Evolutionary conservation across 768 basidiomycete species (phyloP), one percentile per base, ranked within the genome.

Genomic region (Lactarius akahatsu): DNA sequence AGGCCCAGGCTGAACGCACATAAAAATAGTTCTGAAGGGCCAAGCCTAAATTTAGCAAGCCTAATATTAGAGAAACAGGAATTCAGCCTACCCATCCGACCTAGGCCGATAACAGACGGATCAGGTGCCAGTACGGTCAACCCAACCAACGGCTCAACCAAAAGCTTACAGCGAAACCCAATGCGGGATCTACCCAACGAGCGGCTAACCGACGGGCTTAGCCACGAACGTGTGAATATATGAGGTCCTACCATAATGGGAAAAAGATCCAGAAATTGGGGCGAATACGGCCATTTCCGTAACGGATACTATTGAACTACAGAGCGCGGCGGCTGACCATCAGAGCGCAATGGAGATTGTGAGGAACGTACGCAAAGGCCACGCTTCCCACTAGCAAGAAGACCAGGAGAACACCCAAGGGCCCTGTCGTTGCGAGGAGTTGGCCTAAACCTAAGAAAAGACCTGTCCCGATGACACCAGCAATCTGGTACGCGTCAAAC

Each of bases 171-270:
- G 74, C 74, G 30, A 76, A 76, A 32, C 75, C 74, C 8, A 70
- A 15, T 4, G 75, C 76, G 28, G 76, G 76, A 61, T 76, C 75
- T 52, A 76, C 50, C 75, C 76, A 76, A 59, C 76, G 73, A 54
- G 72, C 76, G 50, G 72, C 76, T 76, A 55, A n/a, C 23, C 50
- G 34, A 32, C 9, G 8, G 30, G 16, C 41, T 41, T 55, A 70
- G 50, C 15, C 20, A 7, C 3, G 13, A 30, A 7, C 26, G 41
- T 5, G 15, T 40, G 38, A 40, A 45, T 18, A 45, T 18, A 45
- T 32, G 11, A 20, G 4, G 13, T 59, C 73, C 30, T 50, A 75
- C 75, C 71, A 18, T 73, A 76, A 20, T 73, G 70, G 0, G 75
- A 58, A 36, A 76, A 41, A 0, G 76, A 74, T 45, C 75, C 75